Evolutionary conservation across 2,329 filamentous ascomycete genomes (phyloP).

Genomic region (Fusarium sp.): DNA sequence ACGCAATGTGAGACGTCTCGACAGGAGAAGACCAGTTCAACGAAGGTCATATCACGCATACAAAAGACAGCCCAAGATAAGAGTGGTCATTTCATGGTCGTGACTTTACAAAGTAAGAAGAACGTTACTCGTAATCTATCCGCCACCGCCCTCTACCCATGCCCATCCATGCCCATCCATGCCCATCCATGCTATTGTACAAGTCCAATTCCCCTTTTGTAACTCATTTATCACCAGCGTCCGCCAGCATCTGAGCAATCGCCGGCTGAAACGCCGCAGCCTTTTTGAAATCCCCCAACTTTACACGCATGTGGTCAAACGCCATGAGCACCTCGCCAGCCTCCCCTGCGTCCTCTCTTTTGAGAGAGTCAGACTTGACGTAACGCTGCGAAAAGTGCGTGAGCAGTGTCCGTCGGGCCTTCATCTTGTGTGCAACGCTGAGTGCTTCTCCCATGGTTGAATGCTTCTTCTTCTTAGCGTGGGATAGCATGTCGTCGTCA

Average conservation of each 20-base stretch:
- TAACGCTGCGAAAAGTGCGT: constrained; percentile 98
- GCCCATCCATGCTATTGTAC: background rate
- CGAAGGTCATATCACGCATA: background rate
- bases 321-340: constrained; percentile 67
- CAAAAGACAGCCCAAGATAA: background rate
- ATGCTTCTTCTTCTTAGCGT: constrained; percentile 89
- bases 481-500: constrained; percentile 79
- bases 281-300: constrained; percentile 72
- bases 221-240: constrained; percentile 24
- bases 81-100: background rate
- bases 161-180: background rate
- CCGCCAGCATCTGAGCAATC: constrained; percentile 35
- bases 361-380: constrained; percentile 64
- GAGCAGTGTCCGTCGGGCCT: constrained; percentile 78
- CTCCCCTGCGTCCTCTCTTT: constrained; percentile 46
- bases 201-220: background rate
- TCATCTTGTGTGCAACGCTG: constrained; percentile 77
- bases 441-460: constrained; percentile 88
- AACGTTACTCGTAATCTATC: background rate
- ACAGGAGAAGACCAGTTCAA: background rate
- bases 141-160: too few relatives aligned
- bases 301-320: constrained; percentile 80
- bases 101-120: background rate
- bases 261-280: constrained; percentile 55
- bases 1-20: background rate